Base-by-base conservation (phyloP, 306 rosid genomes). In the Vicia villosa region DNA sequence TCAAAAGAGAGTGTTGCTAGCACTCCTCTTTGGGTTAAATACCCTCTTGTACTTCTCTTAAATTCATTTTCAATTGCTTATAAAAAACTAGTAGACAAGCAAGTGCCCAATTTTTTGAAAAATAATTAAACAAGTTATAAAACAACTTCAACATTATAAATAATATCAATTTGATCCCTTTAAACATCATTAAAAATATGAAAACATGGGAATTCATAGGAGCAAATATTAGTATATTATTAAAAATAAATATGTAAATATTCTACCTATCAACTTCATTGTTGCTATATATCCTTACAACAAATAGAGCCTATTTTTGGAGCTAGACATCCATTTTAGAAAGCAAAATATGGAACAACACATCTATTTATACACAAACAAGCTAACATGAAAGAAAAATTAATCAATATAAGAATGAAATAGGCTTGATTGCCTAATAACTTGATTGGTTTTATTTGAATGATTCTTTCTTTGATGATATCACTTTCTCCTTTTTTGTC, bases 331-430 rank as follows among this genome's bases (percentile, higher is more conserved):
- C 34, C 45, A 5, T 52, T 40, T 16, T 24, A 38, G 52, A 54
- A 64, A 64, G 30, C 8, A 40, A 28, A 54, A 66, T 37, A 11
- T 37, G 16, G 38, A 71, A 64, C 7, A 55, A 55, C 65, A 75
- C n/a, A 51, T 50, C 30, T 51, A 20, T 63, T 52, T 45, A 55
- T 63, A 72, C 73, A 37, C 46, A 10, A 26, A 47, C 5, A 70
- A 37, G 54, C 12, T 12, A 49, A 47, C 58, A 56, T 55, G 40
- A 45, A 55, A 16, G 1, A 10, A 34, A 41, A 50, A n/a, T 6
- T 10, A 20, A 19, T 1, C 63, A 19, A 21, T 58, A 57, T 4
- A 19, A 13, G 38, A 17, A 69, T 14, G 46, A 63, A 55, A 42
- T 43, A 69, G 37, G 61, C 72, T 42, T 10, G 43, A 70, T 17